Base-by-base conservation (phyloP, 2,329 filamentous ascomycete species). In the Didymellaceae sp. region DNA sequence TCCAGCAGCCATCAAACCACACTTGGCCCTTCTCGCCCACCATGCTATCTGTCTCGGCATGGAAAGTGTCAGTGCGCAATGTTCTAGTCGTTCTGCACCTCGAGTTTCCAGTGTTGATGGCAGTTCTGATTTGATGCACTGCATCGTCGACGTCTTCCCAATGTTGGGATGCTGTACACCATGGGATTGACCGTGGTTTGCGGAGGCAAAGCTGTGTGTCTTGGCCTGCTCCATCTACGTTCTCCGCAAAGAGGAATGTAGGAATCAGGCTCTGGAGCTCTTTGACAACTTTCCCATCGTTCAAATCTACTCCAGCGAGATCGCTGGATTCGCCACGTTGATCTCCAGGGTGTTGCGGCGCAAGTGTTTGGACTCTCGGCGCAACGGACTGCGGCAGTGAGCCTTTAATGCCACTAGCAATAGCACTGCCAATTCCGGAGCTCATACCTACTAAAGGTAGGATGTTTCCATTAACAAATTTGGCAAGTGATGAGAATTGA, bases 1-100 rank as follows among this genome's bases (percentile, higher is more conserved):
- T 24, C 62, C 62, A 65, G 22, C 57, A 62, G 2, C 30, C 24
- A 33, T 65, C 61, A 31, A 63, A 65, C 60, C 59, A 65, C 10
- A 9, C 11, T 22, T 48, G 26, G 3, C 62, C 62, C 34, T 56
- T 62, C 21, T 48, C 33, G 1, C 62, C 61, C 2, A 63, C 55
- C 61, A 65, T 61, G 11, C 45, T 24, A 32, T 65, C 62, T 1
- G 42, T 45, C 37, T 62, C 52, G 3, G 60, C 62, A 30, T 65
- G 59, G 17, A 61, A 65, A 6, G 46, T 35, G 41, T 61, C 48
- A 11, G 63, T 26, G 1, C 3, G 38, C 59, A 57, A 62, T 9
- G 9, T 13, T 9, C 32, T 32, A n/a, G n/a, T 5, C 14, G 13
- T 13, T 24, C 6, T 18, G 17, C 10, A 13, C 20, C 22, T 10